phyloP scores from a whole-genome alignment of 1,284 basidiomycete species.

The Mrakiaceae sp. region DNA sequence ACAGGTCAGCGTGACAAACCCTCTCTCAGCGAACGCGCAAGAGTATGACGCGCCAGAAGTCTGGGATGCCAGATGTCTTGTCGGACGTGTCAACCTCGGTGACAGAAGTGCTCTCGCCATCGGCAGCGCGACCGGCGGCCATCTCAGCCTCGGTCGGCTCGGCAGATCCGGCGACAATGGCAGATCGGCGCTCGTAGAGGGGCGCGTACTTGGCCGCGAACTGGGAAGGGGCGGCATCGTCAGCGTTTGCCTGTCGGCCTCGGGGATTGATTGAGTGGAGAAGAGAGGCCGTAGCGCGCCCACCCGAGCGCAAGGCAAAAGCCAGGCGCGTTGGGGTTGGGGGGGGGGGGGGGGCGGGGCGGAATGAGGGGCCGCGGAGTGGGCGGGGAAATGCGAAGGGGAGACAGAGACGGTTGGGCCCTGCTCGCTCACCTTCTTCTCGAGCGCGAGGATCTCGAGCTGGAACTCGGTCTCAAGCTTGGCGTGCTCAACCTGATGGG shows the following conservation, averaged over 20 bases:
- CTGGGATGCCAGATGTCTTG: constrained; percentile 58
- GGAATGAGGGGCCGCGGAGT: neutral
- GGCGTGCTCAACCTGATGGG: constrained; percentile 58
- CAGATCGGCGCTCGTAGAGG: constrained; percentile 73
- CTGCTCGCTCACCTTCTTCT: constrained; percentile 65
- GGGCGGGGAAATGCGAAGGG: neutral
- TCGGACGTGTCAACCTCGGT: constrained; percentile 26
- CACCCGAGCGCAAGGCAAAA: constrained; percentile 1
- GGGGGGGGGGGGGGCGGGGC: neutral
- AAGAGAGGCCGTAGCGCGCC: neutral
- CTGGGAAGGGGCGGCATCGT: constrained; percentile 34
- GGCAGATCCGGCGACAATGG: constrained; percentile 67
- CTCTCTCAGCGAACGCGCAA: too few relatives aligned
- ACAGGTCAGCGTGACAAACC: too few relatives aligned
- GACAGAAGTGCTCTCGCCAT: neutral
- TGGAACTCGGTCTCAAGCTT: constrained; percentile 94
- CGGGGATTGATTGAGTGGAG: neutral
- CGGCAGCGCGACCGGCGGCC: constrained; percentile 47
- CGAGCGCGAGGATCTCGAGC: constrained; percentile 87
- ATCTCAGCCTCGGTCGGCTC: constrained; percentile 74
- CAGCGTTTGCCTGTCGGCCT: neutral
- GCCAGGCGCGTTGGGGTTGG: neutral
- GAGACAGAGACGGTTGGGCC: constrained; percentile 1
- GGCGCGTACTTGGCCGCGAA: constrained; percentile 77
- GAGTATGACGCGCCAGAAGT: constrained; percentile 59